Conservation (phyloP, 305 asterid species). For the Salvia sclarea region DNA sequence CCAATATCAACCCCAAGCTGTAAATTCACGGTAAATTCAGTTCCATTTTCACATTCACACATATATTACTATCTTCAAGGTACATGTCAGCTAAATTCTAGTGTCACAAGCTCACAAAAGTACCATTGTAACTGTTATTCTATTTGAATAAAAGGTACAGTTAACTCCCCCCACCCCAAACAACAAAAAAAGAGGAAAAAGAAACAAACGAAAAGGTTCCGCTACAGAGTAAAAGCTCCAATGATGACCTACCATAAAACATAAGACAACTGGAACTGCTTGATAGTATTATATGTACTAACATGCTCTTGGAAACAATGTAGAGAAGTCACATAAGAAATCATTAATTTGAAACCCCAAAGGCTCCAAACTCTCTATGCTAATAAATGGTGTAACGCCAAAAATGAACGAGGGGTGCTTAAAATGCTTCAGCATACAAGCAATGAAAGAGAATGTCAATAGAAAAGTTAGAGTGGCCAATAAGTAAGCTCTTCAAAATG, state of each 20-base stretch:
- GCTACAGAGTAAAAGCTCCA: not conserved
- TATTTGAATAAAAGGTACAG: not conserved
- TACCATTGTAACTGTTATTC: not conserved
- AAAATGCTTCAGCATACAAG: not conserved
- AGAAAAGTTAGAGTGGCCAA: constrained; percentile 9
- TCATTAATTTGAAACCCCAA: not conserved
- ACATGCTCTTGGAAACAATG: not conserved
- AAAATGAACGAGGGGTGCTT: not conserved
- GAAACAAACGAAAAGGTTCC: not conserved
- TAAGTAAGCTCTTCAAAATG: constrained; percentile 23
- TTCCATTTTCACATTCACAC: constrained; percentile 9
- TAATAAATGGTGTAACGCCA: constrained; percentile 8
- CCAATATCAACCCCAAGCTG: constrained; percentile 94
- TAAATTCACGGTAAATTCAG: constrained; percentile 28
- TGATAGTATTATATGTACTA: not conserved
- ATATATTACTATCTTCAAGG: not conserved
- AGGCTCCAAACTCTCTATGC: not conserved
- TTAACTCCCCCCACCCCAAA: not conserved
- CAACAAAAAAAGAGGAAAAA: too few relatives aligned
- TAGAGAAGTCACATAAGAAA: not conserved
- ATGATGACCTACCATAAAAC: not conserved
- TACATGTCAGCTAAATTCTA: constrained; percentile 7
- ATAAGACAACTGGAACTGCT: constrained; percentile 11
- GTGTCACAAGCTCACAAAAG: constrained; percentile 7
- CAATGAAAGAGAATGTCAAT: constrained; percentile 16